Percentiles rank a stretch among this genome's conserved stretches.
These are phyloP conservation scores for Neurospora africana DNA, from an alignment of 495 filamentous ascomycete species.

Conservation along the genomic window DNA sequence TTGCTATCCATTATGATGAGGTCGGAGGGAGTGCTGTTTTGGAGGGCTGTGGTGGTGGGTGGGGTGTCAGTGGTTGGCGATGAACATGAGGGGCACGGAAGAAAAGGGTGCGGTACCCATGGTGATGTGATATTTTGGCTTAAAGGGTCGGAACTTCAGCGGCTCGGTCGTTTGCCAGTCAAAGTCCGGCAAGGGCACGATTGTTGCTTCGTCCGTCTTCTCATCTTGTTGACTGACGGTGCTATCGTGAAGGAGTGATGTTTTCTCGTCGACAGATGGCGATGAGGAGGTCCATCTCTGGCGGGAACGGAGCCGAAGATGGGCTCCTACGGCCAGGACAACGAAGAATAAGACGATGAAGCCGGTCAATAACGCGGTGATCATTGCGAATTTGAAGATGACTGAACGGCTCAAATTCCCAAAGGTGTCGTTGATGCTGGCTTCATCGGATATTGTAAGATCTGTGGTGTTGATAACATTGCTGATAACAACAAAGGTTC, in stretches of 20 bases:
- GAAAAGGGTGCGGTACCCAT: constrained; percentile 47
- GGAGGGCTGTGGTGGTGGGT: constrained; percentile 24
- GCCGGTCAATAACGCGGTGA: neutral
- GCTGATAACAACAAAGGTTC: neutral
- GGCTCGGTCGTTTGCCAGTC: constrained; percentile 51
- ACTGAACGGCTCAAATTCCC: neutral
- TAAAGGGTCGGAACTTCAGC: constrained; percentile 54
- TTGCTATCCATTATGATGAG: constrained; percentile 58
- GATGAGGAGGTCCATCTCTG: neutral
- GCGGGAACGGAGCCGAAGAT: neutral
- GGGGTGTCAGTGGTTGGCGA: neutral
- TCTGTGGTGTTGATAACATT: neutral
- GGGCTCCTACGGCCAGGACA: neutral
- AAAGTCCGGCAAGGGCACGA: constrained; percentile 48
- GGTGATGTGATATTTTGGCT: constrained; percentile 59
- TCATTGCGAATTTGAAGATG: neutral
- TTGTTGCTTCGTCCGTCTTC: constrained; percentile 6
- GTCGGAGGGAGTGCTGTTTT: constrained; percentile 44
- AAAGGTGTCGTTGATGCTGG: neutral
- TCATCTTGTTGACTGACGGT: neutral
- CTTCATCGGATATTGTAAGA: neutral
- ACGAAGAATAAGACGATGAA: neutral
- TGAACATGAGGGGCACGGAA: neutral
- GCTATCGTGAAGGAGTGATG: neutral
- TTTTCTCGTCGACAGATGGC: neutral